Evolutionary conservation across 2,329 filamentous ascomycete species (phyloP).

Genomic region (Coniochaeta ligniaria): DNA sequence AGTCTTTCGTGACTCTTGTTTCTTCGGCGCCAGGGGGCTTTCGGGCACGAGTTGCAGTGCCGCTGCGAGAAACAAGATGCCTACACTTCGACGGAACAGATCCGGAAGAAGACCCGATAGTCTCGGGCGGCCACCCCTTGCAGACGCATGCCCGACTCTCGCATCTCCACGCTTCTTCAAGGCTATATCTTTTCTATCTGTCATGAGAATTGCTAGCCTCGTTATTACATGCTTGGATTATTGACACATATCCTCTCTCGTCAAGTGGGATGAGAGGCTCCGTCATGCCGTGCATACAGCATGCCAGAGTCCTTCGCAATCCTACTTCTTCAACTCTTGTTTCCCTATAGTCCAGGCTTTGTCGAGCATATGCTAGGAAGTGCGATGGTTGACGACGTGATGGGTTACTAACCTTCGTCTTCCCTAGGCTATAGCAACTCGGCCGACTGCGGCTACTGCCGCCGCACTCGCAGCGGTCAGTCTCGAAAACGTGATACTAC

Average conservation of each 20-base stretch:
- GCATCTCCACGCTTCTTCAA: neutral
- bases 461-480: constrained; percentile 38
- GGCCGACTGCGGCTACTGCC: constrained; percentile 46
- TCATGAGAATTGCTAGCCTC: neutral
- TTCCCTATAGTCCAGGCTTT: neutral
- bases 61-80: neutral
- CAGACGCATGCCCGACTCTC: neutral
- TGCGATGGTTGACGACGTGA: neutral
- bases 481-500: constrained; percentile 33
- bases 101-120: neutral
- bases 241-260: neutral
- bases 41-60: neutral
- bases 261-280: neutral
- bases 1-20: neutral
- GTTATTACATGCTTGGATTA: neutral
- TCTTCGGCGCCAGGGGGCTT: neutral
- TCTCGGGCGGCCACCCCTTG: neutral
- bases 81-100: neutral
- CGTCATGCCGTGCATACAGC: neutral
- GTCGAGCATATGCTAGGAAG: neutral
- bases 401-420: neutral
- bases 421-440: constrained; percentile 43
- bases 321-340: neutral
- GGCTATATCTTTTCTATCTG: neutral
- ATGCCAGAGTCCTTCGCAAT: neutral